Evolutionary conservation across 306 rosid species (phyloP).

Genomic region (Delonix regia): DNA sequence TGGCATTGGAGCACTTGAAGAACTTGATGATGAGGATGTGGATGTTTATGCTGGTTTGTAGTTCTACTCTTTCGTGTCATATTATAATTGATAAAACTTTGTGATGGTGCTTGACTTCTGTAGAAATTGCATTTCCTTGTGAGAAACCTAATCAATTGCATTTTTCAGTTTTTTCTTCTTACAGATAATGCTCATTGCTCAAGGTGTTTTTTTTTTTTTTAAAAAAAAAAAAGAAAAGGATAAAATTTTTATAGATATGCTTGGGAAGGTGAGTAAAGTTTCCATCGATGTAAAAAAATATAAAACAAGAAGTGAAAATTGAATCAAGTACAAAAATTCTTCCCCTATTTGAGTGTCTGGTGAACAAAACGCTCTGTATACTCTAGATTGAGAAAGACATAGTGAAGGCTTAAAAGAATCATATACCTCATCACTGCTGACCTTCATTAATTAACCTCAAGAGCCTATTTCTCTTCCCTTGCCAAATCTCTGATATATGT

Average conservation of each 20-base stretch:
- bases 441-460: not conserved
- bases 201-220: not conserved
- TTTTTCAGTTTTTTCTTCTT: conserved; percentile 3
- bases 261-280: not conserved
- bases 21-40: conserved; percentile 91
- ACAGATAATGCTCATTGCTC: conserved; percentile 7
- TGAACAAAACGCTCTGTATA: not conserved
- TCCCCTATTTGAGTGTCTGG: not conserved
- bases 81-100: conserved; percentile 4
- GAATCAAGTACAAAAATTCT: not conserved
- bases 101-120: not conserved
- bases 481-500: not conserved
- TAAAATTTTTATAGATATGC: conserved; percentile 20
- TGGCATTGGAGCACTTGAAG: conserved; percentile 99
- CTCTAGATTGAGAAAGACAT: not conserved
- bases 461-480: not conserved
- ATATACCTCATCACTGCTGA: not conserved
- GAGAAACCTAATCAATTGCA: conserved; percentile 10
- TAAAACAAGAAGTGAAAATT: not conserved
- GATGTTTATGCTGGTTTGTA: conserved; percentile 90
- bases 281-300: not conserved
- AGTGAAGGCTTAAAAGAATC: not conserved
- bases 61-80: conserved; percentile 33
- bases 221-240: not conserved
- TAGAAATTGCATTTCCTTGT: conserved; percentile 35